A percentile compares a stretch with the other conserved stretches of the same genome.
Evolutionary conservation across 2,329 filamentous ascomycete genomes (phyloP).

Genomic region (Stachybotrys echinatus): DNA sequence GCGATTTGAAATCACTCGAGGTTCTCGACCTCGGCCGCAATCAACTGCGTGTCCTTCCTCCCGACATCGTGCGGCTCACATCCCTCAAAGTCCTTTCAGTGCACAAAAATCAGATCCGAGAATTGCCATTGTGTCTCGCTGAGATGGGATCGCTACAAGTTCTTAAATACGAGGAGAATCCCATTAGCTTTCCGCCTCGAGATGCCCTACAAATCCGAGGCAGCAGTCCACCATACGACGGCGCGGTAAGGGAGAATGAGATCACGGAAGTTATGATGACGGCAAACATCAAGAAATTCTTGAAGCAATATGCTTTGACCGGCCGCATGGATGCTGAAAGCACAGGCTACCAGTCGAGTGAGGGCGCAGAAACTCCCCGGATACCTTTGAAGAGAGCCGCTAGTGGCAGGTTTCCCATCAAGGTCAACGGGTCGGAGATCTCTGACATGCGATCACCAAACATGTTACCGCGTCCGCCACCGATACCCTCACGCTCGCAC

Average conservation of each 20-base stretch:
- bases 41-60: conserved; percentile 70
- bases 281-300: conserved; percentile 55
- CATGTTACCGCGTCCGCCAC: conserved; percentile 57
- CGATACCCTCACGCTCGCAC: conserved; percentile 72
- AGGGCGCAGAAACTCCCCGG: conserved; percentile 75
- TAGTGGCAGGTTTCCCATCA: conserved; percentile 63
- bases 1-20: conserved; percentile 79
- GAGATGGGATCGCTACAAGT: conserved; percentile 88
- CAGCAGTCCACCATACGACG: conserved; percentile 50
- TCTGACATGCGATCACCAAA: conserved; percentile 64
- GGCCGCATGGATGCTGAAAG: conserved; percentile 51
- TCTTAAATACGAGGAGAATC: conserved; percentile 85
- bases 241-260: conserved; percentile 51
- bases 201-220: conserved; percentile 59
- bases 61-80: conserved; percentile 72
- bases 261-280: conserved; percentile 57
- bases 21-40: conserved; percentile 92
- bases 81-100: conserved; percentile 87
- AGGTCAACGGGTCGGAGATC: conserved; percentile 68
- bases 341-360: conserved; percentile 59
- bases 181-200: conserved; percentile 72
- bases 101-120: conserved; percentile 79
- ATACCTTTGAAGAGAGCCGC: conserved; percentile 58
- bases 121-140: conserved; percentile 76
- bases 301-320: conserved; percentile 47